phyloP scores from a whole-genome alignment of 2,329 filamentous ascomycete species.

The Clarireedia homoeocarpa region DNA sequence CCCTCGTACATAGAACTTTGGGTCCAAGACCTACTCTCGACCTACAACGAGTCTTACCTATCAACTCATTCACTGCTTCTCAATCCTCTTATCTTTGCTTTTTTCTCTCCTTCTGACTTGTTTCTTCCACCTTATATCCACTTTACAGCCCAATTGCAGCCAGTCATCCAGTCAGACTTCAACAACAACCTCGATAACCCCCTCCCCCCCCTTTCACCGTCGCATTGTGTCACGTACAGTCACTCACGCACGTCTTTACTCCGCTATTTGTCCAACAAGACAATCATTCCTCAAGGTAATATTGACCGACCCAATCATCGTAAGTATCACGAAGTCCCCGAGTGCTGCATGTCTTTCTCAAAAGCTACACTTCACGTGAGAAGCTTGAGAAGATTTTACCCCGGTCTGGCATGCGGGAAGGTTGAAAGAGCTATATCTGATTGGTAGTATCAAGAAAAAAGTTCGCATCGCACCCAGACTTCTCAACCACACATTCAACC shows the following conservation, averaged over 20 bases:
- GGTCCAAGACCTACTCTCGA: too few species aligned
- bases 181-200: conserved; percentile 3
- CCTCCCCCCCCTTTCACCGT: conserved; percentile 9
- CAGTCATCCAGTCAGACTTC: conserved; percentile 2
- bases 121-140: neutral
- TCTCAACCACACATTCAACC: conserved; percentile 7
- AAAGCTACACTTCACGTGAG: conserved; percentile 8
- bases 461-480: conserved; percentile 13
- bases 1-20: too few species aligned
- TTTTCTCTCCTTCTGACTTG: conserved; percentile 4
- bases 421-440: conserved; percentile 13
- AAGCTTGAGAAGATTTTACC: neutral
- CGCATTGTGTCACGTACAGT: conserved; percentile 11
- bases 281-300: neutral
- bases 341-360: conserved; percentile 3
- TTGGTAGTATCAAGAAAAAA: conserved; percentile 21
- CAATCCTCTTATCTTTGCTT: neutral
- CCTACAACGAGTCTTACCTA: too few species aligned
- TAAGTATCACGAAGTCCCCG: conserved; percentile 11
- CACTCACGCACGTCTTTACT: conserved; percentile 2
- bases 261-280: conserved; percentile 17
- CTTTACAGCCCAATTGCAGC: neutral
- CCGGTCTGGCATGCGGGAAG: neutral
- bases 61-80: neutral
- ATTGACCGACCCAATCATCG: conserved; percentile 8